Evolutionary conservation across 83 land plant species (phyloP).

Genomic region (Picea abies): DNA sequence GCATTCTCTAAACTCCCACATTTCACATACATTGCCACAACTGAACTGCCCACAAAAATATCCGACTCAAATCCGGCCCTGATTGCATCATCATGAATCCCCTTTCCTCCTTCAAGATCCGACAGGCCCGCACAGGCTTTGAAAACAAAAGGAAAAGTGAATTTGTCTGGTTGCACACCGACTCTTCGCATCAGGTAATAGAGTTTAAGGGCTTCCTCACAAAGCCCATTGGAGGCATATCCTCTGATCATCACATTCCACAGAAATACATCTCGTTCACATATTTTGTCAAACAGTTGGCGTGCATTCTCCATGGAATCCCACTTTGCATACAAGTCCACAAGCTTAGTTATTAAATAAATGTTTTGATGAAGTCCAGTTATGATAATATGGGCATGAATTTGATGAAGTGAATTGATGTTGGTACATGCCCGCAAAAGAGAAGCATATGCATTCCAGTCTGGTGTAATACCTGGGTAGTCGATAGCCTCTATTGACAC

Average conservation of each 20-base stretch:
- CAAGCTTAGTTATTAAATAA: no score
- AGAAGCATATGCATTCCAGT: no score
- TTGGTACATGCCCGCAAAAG: no score
- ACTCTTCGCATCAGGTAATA: constrained; percentile 44
- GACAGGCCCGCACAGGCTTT: no score
- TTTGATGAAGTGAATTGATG: no score
- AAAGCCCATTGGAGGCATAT: constrained; percentile 36
- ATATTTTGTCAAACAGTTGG: constrained; percentile 23
- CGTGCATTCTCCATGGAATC: constrained; percentile 22
- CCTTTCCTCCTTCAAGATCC: no score
- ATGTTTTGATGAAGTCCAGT: no score
- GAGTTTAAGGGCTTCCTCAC: constrained; percentile 41
- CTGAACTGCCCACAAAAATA: not conserved
- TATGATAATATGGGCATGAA: no score
- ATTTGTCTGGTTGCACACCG: constrained; percentile 42
- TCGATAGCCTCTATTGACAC: no score
- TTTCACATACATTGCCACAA: constrained; percentile 4
- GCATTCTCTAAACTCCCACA: constrained; percentile 2
- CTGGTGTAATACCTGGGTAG: no score
- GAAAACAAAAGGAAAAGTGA: constrained; percentile 41
- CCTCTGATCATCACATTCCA: constrained; percentile 71
- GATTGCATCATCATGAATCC: no score
- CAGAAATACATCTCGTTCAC: constrained; percentile 13
- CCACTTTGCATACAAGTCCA: constrained; percentile 27
- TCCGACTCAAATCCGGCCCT: not conserved